Base-by-base conservation (phyloP, 2,329 filamentous ascomycete genomes). In the Claviceps maximensis region DNA sequence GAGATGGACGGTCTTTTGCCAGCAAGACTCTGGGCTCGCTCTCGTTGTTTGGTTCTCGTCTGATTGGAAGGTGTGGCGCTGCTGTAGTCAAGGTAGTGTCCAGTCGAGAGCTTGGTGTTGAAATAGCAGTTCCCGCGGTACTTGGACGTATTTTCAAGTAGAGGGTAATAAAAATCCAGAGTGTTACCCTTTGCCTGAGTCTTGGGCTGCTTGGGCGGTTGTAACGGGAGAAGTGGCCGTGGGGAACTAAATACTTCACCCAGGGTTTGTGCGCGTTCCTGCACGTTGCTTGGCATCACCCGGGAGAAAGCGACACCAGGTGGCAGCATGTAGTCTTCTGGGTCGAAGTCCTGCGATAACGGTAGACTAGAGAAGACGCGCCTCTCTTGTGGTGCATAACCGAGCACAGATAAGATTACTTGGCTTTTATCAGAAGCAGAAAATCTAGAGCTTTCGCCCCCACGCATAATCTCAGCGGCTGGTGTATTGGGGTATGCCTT, bases 301-400 rank as follows among this genome's bases (percentile, higher is more conserved):
- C 61, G 62, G 23, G 67, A 67, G 41, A 70, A 60, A 21, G 80
- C 80, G 44, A 95, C 79, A 40, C 89, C 88, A 54, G 81, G 83
- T 0, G 90, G 90, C 27, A 96, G 71, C 21, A 73, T 77, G 40
- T 77, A 74, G 61, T 65, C 59, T 47, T 62, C 59, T 53, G 68
- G 53, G 40, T 67, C 61, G 40, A 61, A 54, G 49, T 65, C 61
- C 12, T 62, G 55, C 2, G 67, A 62, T 15, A 62, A 47, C 9
- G 69, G 87, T 49, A 95, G 73, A 66, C 90, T 95, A 4, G 91
- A 95, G 65, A 93, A 96, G 4, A 96, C 73, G 55, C 91, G 86
- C 59, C 83, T 84, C 38, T 86, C 78, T 47, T 82, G 82, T 1
- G 84, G 82, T 42, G 86, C 86, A 59, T 83, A 86, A 52, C 87